A percentile compares a stretch with the other conserved stretches of the same genome.
phyloP scores from a whole-genome alignment of 208 protist genomes.

The Crithidia expoeki region DNA sequence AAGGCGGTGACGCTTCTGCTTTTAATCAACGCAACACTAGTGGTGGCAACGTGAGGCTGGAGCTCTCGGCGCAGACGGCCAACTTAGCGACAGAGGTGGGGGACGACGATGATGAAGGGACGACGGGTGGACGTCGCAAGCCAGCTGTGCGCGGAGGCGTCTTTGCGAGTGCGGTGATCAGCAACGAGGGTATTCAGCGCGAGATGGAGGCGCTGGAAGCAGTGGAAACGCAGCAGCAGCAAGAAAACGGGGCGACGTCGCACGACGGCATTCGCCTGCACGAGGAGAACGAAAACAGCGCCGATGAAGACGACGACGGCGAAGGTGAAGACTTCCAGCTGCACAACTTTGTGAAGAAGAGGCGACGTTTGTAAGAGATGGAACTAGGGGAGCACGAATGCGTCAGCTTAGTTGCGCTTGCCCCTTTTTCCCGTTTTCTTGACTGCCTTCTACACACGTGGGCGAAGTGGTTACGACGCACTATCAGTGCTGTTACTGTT shows the following conservation, averaged over 20 bases:
- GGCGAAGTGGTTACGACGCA: too few species aligned
- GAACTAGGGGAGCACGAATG: too few species aligned
- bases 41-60: not conserved
- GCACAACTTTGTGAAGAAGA: conserved; percentile 44
- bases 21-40: not conserved
- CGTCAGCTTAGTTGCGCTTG: too few species aligned
- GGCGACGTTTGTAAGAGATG: conserved; percentile 41
- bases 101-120: conserved; percentile 38
- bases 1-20: too few species aligned
- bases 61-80: not conserved
- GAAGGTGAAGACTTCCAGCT: conserved; percentile 28
- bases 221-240: conserved; percentile 33
- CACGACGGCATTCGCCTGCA: conserved; percentile 43
- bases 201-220: conserved; percentile 77
- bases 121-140: conserved; percentile 23
- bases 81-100: not conserved
- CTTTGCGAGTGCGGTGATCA: conserved; percentile 68
- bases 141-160: conserved; percentile 42
- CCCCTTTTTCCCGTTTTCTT: too few species aligned
- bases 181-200: conserved; percentile 71
- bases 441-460: too few species aligned
- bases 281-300: conserved; percentile 21
- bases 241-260: not conserved
- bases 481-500: too few species aligned
- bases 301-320: conserved; percentile 24